Percentiles rank a stretch among this genome's conserved stretches.
Conservation (phyloP, 768 basidiomycete species). For the Pisolithus microcarpus region DNA sequence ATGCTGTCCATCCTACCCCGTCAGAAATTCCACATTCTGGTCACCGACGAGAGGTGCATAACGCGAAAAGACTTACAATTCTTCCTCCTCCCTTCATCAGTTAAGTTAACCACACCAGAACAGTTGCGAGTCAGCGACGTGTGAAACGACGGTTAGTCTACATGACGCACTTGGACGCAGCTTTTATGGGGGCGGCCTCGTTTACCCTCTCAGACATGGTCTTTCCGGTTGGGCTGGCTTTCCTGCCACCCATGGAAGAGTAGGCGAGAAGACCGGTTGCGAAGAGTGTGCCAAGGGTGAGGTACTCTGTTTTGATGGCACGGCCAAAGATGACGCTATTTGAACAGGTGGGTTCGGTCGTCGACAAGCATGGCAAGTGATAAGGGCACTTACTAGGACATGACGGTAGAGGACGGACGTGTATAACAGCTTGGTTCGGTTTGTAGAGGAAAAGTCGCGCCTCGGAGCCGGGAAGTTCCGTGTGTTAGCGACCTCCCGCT, state of each 20-base stretch:
- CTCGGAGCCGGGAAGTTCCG: slow-evolving; percentile 16
- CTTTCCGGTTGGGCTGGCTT: slow-evolving; percentile 33
- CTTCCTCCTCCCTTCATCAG: slow-evolving; percentile 64
- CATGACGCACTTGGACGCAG: slow-evolving; percentile 57
- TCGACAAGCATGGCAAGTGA: background rate
- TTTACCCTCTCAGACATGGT: slow-evolving; percentile 52
- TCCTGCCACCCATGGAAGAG: slow-evolving; percentile 51
- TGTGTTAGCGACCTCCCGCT: background rate
- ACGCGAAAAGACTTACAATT: slow-evolving; percentile 53
- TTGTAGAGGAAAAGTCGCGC: slow-evolving; percentile 4
- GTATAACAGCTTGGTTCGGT: background rate
- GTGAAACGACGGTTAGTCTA: background rate
- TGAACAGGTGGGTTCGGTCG: slow-evolving; percentile 2
- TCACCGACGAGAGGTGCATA: slow-evolving; percentile 7
- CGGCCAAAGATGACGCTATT: slow-evolving; percentile 71
- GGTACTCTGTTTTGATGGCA: slow-evolving; percentile 74
- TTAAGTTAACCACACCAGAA: background rate
- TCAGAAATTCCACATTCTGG: slow-evolving; percentile 31
- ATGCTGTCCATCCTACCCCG: slow-evolving; percentile 59
- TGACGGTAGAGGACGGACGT: slow-evolving; percentile 18
- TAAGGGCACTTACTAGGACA: slow-evolving; percentile 38
- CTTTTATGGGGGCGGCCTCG: slow-evolving; percentile 56
- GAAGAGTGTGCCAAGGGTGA: slow-evolving; percentile 61
- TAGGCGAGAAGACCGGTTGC: slow-evolving; percentile 49
- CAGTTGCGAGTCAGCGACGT: background rate